A percentile compares a stretch with the other conserved stretches of the same genome.
These are phyloP conservation scores for Candida rishiriensis DNA, from an alignment of 805 yeast genomes.

Conservation along the genomic window DNA sequence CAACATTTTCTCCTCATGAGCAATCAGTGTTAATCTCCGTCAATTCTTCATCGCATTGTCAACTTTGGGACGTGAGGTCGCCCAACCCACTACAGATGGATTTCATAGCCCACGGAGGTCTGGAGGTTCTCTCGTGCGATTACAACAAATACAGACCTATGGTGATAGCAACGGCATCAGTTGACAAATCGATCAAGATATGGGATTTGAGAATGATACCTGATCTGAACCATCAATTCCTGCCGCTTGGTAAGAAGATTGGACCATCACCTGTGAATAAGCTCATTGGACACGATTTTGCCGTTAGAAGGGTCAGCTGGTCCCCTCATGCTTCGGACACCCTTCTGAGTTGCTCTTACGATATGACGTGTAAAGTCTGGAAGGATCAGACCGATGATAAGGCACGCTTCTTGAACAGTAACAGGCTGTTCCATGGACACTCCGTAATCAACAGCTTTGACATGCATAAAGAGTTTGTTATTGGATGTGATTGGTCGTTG, in stretches of 20 bases:
- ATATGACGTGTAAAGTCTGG: constrained; percentile 92
- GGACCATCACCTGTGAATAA: constrained; percentile 74
- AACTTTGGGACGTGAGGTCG: constrained; percentile 77
- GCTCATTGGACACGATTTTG: constrained; percentile 82
- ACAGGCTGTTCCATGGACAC: constrained; percentile 40
- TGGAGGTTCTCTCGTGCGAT: constrained; percentile 78
- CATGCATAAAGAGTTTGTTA: constrained; percentile 80
- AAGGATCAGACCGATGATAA: constrained; percentile 60
- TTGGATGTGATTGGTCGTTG: constrained; percentile 91
- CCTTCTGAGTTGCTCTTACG: constrained; percentile 76
- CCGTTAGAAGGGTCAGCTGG: constrained; percentile 80
- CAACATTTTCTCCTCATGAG: constrained; percentile 80
- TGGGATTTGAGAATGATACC: constrained; percentile 84
- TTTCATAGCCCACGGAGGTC: constrained; percentile 70
- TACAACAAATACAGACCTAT: constrained; percentile 86
- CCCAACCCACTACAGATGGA: constrained; percentile 58
- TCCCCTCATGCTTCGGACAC: constrained; percentile 79
- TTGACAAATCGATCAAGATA: constrained; percentile 74
- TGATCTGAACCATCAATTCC: constrained; percentile 26
- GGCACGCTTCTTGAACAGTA: constrained; percentile 44
- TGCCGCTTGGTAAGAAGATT: constrained; percentile 38
- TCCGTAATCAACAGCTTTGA: constrained; percentile 59
- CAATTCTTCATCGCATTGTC: constrained; percentile 68
- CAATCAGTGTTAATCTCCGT: constrained; percentile 65
- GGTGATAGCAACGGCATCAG: constrained; percentile 85